These are phyloP conservation scores for Canavalia ensiformis DNA, from an alignment of 306 rosid species.

Conservation along the genomic window DNA sequence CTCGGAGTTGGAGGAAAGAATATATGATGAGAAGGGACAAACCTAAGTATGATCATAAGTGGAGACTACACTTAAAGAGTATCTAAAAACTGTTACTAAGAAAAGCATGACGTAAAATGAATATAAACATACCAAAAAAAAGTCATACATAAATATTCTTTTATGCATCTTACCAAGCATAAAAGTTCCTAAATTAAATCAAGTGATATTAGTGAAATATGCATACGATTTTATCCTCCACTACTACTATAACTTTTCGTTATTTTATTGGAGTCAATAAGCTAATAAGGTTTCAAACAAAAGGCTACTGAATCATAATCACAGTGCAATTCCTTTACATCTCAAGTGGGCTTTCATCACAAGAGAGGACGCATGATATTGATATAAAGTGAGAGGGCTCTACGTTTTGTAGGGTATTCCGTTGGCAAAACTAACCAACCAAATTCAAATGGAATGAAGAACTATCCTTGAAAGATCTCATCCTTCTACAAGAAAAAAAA, in stretches of 20 bases:
- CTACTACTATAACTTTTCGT: neutral
- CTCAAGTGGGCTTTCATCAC: conserved; percentile 38
- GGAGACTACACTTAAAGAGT: neutral
- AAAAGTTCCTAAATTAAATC: neutral
- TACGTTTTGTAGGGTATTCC: conserved; percentile 30
- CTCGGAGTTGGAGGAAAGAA: neutral
- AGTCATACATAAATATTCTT: neutral
- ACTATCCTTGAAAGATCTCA: conserved; percentile 47
- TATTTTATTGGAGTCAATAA: conserved; percentile 22
- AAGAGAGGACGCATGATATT: neutral
- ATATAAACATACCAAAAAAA: neutral
- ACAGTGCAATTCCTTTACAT: neutral
- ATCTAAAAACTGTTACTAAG: neutral
- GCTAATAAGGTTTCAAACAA: neutral
- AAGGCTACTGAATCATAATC: neutral
- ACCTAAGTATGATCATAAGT: neutral
- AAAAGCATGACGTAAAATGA: neutral
- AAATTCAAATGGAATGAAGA: conserved; percentile 45
- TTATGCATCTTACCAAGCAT: neutral
- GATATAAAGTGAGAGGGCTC: neutral
- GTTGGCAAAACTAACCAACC: conserved; percentile 49
- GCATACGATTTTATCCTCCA: conserved; percentile 39
- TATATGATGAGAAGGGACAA: neutral
- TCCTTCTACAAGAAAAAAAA: conserved; percentile 43
- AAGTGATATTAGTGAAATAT: conserved; percentile 21